Conservation (phyloP, 139 green algal genomes). For the Chlamydomonas eustigma region DNA sequence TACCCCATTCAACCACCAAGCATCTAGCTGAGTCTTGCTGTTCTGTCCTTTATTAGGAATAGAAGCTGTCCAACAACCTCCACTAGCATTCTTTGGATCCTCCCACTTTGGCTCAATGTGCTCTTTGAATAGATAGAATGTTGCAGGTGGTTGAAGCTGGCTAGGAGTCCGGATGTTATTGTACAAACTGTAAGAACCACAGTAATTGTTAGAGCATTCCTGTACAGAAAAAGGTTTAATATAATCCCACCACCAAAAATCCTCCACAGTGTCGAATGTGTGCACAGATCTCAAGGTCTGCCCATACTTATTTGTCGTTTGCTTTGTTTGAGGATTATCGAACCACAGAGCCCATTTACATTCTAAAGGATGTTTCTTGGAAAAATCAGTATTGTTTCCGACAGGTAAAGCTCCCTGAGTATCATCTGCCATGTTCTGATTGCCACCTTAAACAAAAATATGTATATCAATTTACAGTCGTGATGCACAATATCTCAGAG, state of each 20-base stretch:
- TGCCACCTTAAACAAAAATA: no score
- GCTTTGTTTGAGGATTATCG: conserved; percentile 86
- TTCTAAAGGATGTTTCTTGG: conserved; percentile 83
- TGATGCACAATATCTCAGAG: no score
- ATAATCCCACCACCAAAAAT: conserved; percentile 98
- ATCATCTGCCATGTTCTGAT: no score
- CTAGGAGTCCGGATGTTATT: conserved; percentile 96
- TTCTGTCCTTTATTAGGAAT: conserved; percentile 53
- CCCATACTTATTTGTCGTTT: conserved; percentile 46
- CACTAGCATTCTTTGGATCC: conserved; percentile 81
- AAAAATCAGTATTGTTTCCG: conserved; percentile 63
- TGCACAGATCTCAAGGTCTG: conserved; percentile 69
- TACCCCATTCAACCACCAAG: conserved; percentile 89
- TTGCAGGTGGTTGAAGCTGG: conserved; percentile 74
- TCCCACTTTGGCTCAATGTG: conserved; percentile 99
- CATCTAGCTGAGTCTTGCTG: conserved; percentile 73
- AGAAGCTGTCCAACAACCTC: conserved; percentile 89
- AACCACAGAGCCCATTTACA: conserved; percentile 95
- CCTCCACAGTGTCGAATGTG: conserved; percentile 95
- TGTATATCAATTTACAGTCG: no score
- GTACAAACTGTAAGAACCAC: conserved; percentile 78
- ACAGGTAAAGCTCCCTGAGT: no score
- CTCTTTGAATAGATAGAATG: conserved; percentile 96
- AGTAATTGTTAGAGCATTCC: background rate
- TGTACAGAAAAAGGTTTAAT: background rate